phyloP scores from a whole-genome alignment of 202 grass and related monocot species.

The Eragrostis tef region DNA sequence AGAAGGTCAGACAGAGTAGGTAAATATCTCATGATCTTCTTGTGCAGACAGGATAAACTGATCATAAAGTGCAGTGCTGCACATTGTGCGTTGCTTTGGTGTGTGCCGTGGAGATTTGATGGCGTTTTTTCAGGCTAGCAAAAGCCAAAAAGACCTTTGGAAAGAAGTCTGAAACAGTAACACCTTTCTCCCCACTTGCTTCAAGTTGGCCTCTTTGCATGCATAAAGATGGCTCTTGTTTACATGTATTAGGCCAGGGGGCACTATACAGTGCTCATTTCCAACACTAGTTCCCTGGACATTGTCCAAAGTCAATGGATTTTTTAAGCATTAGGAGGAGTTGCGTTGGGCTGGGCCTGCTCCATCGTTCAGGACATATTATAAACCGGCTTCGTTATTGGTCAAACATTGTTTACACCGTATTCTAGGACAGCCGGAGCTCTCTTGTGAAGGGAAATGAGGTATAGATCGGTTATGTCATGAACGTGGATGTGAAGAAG shows the following conservation, averaged over 20 bases:
- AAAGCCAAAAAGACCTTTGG: slow-evolving; percentile 7
- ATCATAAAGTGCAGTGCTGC: slow-evolving; percentile 19
- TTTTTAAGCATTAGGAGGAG: neutral
- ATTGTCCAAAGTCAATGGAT: neutral
- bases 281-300: neutral
- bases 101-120: slow-evolving; percentile 43
- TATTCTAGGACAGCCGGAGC: neutral
- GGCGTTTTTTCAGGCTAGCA: slow-evolving; percentile 28
- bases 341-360: neutral
- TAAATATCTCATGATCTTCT: slow-evolving; percentile 15
- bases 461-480: neutral
- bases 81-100: slow-evolving; percentile 1
- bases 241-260: neutral
- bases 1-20: slow-evolving; percentile 33
- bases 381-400: neutral
- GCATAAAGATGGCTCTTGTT: neutral
- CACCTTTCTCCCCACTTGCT: slow-evolving; percentile 31
- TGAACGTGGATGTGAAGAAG: slow-evolving; percentile 34
- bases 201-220: neutral
- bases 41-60: slow-evolving; percentile 50
- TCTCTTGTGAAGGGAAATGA: slow-evolving; percentile 13
- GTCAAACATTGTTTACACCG: slow-evolving; percentile 37
- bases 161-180: slow-evolving; percentile 33
- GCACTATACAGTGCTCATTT: neutral
- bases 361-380: neutral